Evolutionary conservation across 2,329 filamentous ascomycete genomes (phyloP), one percentile per base, ranked within the genome.

Genomic region (Beauveria scarabaeidicola): DNA sequence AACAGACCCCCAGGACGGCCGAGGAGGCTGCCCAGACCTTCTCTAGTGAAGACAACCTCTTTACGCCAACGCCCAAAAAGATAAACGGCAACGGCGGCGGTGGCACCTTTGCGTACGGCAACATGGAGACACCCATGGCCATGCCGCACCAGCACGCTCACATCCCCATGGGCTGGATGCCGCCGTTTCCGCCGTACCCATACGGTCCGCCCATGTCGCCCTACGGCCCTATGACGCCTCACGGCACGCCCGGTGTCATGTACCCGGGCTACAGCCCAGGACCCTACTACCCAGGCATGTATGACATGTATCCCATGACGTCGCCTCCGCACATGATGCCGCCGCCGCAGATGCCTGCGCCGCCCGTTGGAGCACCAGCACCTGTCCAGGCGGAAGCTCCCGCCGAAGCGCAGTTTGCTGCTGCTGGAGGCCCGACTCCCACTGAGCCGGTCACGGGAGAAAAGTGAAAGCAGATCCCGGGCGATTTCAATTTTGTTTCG

Each of bases 401-500:
- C 8, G 27, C 53, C 21, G 51, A 53, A n/a, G 38, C 23, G 13
- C 47, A 50, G 55, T 36, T 36, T 36, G 11, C 46, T 29, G 17
- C 40, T 23, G 6, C 44, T 5, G 29, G 44, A 13, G 44, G 23
- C 25, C 47, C 41, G 6, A n/a, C 13, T 41, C 21, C 25, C 25
- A 10, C 40, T 32, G 57, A 59, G 46, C 23, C n/a, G 59, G 74
- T 32, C 61, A 93, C 93, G 90, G 88, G 88, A 21, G 81, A 87
- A 66, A 89, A 88, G 61, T 92, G 89, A 2, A 36, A 36, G 83
- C 78, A 88, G 88, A 69, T 92, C 89, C 32, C 91, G 93, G 77
- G 89, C 88, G 78, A 78, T 93, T 36, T 36, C 32, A 70, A 87
- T 93, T 70, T 93, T 91, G 44, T 13, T 48, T 57, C 54, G 27